These are phyloP conservation scores for Sanghuangporus sanghuang DNA, from an alignment of 1,284 basidiomycete species.

Conservation along the genomic window DNA sequence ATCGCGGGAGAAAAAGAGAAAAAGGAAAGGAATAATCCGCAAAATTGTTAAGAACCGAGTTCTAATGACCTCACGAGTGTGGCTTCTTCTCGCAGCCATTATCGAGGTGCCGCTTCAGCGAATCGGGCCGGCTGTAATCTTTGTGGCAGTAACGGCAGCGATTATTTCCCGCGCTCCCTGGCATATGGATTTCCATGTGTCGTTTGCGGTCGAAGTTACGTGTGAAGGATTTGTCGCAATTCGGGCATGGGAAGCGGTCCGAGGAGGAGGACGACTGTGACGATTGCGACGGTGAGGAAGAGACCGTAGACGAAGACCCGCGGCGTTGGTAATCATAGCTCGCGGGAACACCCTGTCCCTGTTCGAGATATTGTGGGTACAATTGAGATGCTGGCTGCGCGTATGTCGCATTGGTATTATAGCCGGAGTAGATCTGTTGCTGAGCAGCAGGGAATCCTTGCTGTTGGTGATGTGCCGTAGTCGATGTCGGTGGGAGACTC, in stretches of 20 bases:
- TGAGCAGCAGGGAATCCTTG: not conserved
- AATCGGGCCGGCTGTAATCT: conserved; percentile 63
- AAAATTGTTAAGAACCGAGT: not conserved
- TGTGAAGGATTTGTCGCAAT: conserved; percentile 71
- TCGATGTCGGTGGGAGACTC: not conserved
- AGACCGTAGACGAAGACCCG: not conserved
- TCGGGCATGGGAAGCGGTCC: conserved; percentile 62
- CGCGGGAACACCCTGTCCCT: not conserved
- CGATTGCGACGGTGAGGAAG: conserved; percentile 12
- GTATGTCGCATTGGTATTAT: not conserved
- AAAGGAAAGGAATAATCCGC: not conserved
- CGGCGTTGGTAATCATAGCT: conserved; percentile 1
- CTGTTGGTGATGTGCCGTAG: not conserved
- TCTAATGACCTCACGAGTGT: conserved; percentile 2
- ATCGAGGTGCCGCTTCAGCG: conserved; percentile 56
- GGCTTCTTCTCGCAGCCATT: conserved; percentile 39
- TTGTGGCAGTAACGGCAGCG: conserved; percentile 65
- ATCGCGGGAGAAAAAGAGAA: not conserved
- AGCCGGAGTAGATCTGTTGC: conserved; percentile 1
- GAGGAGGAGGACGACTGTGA: conserved; percentile 22
- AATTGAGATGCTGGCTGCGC: not conserved
- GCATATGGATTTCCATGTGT: conserved; percentile 72
- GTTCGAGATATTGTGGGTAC: conserved; percentile 2
- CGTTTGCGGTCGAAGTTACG: conserved; percentile 74
- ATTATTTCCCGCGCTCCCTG: conserved; percentile 51